Conservation (phyloP, 2,329 filamentous ascomycete species). For the Monosporascus sp. region DNA sequence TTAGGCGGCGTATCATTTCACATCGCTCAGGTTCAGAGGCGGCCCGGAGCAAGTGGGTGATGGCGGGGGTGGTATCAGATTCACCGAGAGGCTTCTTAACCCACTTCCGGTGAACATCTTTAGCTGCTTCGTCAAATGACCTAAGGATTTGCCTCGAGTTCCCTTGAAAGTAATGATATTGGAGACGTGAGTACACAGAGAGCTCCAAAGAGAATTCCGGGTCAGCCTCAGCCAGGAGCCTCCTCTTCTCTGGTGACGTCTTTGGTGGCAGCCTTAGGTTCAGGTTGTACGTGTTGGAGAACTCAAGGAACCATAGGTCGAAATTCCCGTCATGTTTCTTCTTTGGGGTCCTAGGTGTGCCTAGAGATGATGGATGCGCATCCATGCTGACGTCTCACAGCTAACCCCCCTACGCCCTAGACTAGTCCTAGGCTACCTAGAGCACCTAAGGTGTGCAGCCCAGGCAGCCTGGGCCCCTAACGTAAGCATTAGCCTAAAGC, state of each 20-base stretch:
- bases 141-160: conserved; percentile 10
- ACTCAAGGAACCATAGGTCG: conserved; percentile 24
- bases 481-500: too few species aligned
- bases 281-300: conserved; percentile 23
- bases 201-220: conserved; percentile 13
- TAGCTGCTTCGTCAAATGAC: conserved; percentile 16
- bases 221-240: conserved; percentile 6
- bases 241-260: conserved; percentile 12
- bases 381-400: not conserved
- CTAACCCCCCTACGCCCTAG: not conserved
- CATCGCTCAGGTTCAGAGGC: conserved; percentile 19
- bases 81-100: conserved; percentile 20
- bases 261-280: conserved; percentile 16
- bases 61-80: conserved; percentile 14
- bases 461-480: too few species aligned
- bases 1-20: conserved; percentile 15
- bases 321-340: conserved; percentile 10
- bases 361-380: not conserved
- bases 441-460: too few species aligned
- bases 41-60: conserved; percentile 14
- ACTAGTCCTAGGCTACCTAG: too few species aligned
- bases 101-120: conserved; percentile 21
- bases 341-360: conserved; percentile 6
- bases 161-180: conserved; percentile 15
- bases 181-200: conserved; percentile 17